A percentile compares a stretch with the other conserved stretches of the same genome.
Conservation (phyloP, 352 stramenopile species). For the Phytophthora ohioensis region DNA sequence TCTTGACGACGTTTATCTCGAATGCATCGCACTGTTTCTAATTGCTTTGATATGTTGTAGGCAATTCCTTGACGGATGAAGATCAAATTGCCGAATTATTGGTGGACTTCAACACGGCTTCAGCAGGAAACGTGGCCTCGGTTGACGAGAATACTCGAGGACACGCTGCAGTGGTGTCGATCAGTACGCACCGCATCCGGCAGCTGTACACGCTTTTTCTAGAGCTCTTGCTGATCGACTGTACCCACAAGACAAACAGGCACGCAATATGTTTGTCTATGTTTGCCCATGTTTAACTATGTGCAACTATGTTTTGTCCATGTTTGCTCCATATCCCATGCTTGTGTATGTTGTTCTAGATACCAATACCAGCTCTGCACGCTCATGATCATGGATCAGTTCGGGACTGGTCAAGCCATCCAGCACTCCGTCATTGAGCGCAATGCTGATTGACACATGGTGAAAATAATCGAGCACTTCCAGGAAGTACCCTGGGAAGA, state of each 20-base stretch:
- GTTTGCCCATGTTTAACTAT: too few species aligned
- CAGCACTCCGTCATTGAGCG: constrained; percentile 14
- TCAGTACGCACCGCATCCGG: constrained; percentile 11
- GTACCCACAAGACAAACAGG: constrained; percentile 28
- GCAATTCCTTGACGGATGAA: background rate
- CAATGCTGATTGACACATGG: constrained; percentile 15
- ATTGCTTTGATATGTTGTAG: too few species aligned
- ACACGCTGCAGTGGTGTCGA: constrained; percentile 1
- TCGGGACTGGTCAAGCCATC: constrained; percentile 7
- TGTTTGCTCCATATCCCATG: constrained; percentile 5
- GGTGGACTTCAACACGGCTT: constrained; percentile 1
- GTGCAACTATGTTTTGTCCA: background rate
- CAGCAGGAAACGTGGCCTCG: background rate
- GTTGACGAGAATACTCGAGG: constrained; percentile 2
- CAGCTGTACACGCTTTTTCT: constrained; percentile 15
- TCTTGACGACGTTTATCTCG: too few species aligned
- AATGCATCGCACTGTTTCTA: too few species aligned
- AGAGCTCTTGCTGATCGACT: constrained; percentile 17
- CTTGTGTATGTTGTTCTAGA: background rate
- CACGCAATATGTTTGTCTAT: background rate
- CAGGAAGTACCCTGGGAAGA: background rate
- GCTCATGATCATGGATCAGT: constrained; percentile 19
- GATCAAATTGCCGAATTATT: constrained; percentile 18
- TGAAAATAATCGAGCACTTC: constrained; percentile 16
- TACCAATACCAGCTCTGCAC: constrained; percentile 2